Base-by-base conservation (phyloP, 2,329 filamentous ascomycete species). In the Fusarium paranaense region DNA sequence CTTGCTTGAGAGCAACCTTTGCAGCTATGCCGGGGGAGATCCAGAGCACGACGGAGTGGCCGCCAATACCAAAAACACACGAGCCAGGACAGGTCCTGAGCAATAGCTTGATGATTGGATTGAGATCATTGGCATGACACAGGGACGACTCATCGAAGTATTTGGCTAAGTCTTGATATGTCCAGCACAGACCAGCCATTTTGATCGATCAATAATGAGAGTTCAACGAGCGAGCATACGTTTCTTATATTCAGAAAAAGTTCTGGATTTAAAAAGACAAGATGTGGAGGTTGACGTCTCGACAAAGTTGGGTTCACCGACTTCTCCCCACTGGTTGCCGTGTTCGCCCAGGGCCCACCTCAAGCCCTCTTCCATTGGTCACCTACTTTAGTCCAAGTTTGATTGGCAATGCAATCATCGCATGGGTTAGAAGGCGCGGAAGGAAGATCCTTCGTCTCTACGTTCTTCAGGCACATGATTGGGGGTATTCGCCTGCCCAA, bases 1-100 rank as follows among this genome's bases (percentile, higher is more conserved):
- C 73, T 64, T 54, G 16, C 40, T 72, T 18, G 14, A 74, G 60
- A 32, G 50, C 63, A n/a, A 74, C 69, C 61, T 73, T 75, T 27
- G 73, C 73, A 16, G 54, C 71, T 52, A 74, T 72, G 7, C 20
- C 35, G n/a, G 70, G 30, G n/a, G 67, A 66, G 68, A 73, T 54
- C 16, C 59, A 20, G 20, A 76, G 66, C 10, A 75, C 64, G 37
- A 76, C 68, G 11, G 72, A 73, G 64, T 73, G 64, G 50, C 70
- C 72, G 30, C 72, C 72, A 22, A 69, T 37, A 18, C 40, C 62
- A 37, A 71, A 76, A 30, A 76, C 42, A 16, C 45, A 65, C 9
- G 74, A 73, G 27, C 42, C 50, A 18, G 67, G 68, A 47, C 68
- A 74, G 25, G 56, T 20, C 16, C 33, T 42, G 20, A 74, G 69